Percentiles rank a stretch among this genome's conserved stretches.
These are phyloP conservation scores for Daldinia childiae DNA, from an alignment of 495 filamentous ascomycete genomes.

Conservation along the genomic window DNA sequence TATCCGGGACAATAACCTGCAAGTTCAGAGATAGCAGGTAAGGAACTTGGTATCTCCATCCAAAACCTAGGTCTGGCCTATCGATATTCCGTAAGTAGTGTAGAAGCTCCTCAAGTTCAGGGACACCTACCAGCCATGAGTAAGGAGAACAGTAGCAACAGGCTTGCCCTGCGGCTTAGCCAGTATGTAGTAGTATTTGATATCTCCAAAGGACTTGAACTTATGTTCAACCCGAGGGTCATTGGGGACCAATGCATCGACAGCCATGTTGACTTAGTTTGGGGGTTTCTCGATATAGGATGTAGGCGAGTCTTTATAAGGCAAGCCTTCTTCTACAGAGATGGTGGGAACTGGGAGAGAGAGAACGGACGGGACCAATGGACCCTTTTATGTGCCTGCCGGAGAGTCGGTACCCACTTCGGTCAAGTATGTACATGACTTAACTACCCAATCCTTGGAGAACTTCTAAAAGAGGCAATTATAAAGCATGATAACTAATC, in stretches of 20 bases:
- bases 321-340: not conserved
- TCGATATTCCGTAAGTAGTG: slow-evolving; percentile 53
- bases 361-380: not conserved
- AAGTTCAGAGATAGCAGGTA: slow-evolving; percentile 72
- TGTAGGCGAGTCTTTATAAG: not conserved
- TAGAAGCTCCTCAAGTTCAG: not conserved
- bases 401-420: slow-evolving; percentile 8
- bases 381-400: slow-evolving; percentile 19
- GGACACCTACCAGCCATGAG: slow-evolving; percentile 63
- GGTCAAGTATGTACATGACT: slow-evolving; percentile 3
- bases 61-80: slow-evolving; percentile 71
- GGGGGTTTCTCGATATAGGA: not conserved
- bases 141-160: slow-evolving; percentile 69
- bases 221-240: slow-evolving; percentile 72
- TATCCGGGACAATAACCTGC: slow-evolving; percentile 79
- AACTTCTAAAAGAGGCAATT: slow-evolving; percentile 19
- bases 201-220: slow-evolving; percentile 67
- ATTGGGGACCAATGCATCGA: slow-evolving; percentile 69
- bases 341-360: not conserved
- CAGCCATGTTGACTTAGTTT: not conserved
- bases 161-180: slow-evolving; percentile 65
- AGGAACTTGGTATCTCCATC: slow-evolving; percentile 87
- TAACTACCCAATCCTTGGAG: slow-evolving; percentile 16
- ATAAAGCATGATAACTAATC: not conserved
- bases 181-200: slow-evolving; percentile 76